Evolutionary conservation across 208 protist genomes (phyloP), one percentile per base, ranked within the genome.

Genomic region (Leishmania tropica): DNA sequence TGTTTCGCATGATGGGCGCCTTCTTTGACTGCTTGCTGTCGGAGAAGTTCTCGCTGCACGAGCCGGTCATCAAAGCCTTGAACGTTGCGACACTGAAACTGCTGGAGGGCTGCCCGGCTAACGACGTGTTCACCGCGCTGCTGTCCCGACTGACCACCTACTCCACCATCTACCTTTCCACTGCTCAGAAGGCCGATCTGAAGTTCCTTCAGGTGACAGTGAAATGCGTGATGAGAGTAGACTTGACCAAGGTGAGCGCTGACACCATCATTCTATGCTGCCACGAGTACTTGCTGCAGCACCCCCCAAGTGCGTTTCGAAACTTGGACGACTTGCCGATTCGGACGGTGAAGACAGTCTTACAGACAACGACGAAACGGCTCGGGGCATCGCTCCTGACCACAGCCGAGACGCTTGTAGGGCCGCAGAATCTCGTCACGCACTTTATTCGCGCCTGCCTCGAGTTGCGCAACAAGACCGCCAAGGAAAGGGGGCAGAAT

Each of bases 191-290:
- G 78, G 89, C 53, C 56, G 92, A 96, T 76, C 86, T 96, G 56
- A 98, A 96, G 88, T 98, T 95, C 80, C 93, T 98, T 62, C 92
- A 98, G 78, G 92, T 98, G 24, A 96, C 92, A 31, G 95, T 96
- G 35, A 96, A 96, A 88, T 98, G 95, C 71, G 74, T 96, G n/a
- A 95, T 97, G 92, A 84, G 91, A 62, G 60, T 96, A 5, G 83
- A 91, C 53, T 81, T 95, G 40, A 71, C 90, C 28, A 78, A 86
- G 64, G 88, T 98, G 42, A 89, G 88, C 31, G 65, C 86, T 7
- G 92, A 97, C 45, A 96, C 95, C 79, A 81, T 96, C 3, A 88
- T 97, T 40, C 71, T 97, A 13, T 95, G 94, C 85, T 94, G 93
- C 68, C 92, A 98, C 78, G 92, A 95, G 75, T 98, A 96, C 78